Evolutionary conservation across 192 early-diverging fungal genomes (phyloP), one percentile per base, ranked within the genome.

Genomic region (Funneliformis geosporum): DNA sequence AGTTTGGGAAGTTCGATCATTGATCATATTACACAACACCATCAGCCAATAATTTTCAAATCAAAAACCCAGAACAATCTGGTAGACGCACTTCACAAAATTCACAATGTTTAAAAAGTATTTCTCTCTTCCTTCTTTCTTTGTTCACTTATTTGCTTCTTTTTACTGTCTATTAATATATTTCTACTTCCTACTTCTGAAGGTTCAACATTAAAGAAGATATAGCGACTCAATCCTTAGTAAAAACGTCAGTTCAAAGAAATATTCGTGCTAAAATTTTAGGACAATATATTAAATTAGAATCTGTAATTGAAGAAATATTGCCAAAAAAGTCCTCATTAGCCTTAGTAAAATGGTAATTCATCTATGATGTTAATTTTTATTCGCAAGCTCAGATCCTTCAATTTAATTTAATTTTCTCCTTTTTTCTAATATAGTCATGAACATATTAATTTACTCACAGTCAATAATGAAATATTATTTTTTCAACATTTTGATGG

Each of bases 401-500:
- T n/a, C 10, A 61, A 60, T 28, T n/a, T 46, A 8, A 64, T 4
- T 38, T 55, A 44, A 14, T 27, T 16, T 21, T 9, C 27, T 11
- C 7, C 27, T 62, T 33, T 18, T 67, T 12, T n/a, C 55, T 75
- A 47, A 33, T 46, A 69, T 82, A 95, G 96, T 86, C 92, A 95
- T 76, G 97, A 97, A 76, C 94, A 94, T 75, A 87, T 98, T 60
- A 93, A 90, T 42, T 89, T 99, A 33, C 90, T 95, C 59, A 87
- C 93, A n/a, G 84, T 95, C 64, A 92, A 96, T 86, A 90, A 91
- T 81, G 88, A 94, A 69, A 88, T 97, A 61, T 86, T 98, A 39
- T 98, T 97, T 80, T 98, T 97, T 88, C 95, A 98, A 85, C 93
- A 95, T 80, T 99, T 96, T 85, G 95, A 96, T 82, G 98, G 96